A percentile compares a stretch with the other conserved stretches of the same genome.
phyloP scores from a whole-genome alignment of 2,329 filamentous ascomycete genomes.

The Colletotrichum sp. region DNA sequence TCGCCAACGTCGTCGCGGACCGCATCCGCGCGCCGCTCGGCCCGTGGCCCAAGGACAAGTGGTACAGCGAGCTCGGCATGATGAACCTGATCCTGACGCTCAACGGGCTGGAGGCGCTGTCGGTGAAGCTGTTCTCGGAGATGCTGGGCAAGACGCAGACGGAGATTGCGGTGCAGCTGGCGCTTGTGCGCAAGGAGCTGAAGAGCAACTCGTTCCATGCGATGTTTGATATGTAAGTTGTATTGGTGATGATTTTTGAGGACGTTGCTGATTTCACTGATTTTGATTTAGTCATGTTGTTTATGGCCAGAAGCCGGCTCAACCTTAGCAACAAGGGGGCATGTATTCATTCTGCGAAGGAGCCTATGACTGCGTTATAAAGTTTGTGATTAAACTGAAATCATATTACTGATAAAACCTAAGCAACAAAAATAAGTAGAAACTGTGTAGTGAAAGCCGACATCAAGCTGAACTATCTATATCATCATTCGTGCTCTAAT shows the following conservation, averaged over 20 bases:
- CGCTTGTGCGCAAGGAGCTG: conserved; percentile 32
- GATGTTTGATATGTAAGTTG: conserved; percentile 27
- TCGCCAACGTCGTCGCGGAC: conserved; percentile 34
- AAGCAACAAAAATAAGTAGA: neutral
- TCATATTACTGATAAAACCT: neutral
- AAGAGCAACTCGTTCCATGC: conserved; percentile 29
- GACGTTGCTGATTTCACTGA: neutral
- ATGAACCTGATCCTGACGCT: conserved; percentile 20
- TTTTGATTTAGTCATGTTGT: neutral
- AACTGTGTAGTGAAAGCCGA: neutral
- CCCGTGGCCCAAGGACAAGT: conserved; percentile 38
- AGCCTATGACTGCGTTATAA: accelerated
- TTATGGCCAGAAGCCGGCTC: neutral
- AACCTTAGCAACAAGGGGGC: neutral
- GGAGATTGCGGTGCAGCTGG: conserved; percentile 31
- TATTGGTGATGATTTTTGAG: neutral
- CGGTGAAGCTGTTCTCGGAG: conserved; percentile 31
- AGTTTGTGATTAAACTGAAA: accelerated
- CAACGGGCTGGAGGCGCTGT: conserved; percentile 28
- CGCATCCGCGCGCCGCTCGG: conserved; percentile 36
- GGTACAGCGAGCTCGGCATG: conserved; percentile 34
- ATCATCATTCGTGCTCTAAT: neutral
- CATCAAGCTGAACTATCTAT: neutral
- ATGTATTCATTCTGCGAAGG: neutral
- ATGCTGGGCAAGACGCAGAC: conserved; percentile 29